Evolutionary conservation across 805 yeast species (phyloP).

Genomic region (Ogataea nitratoaversa): DNA sequence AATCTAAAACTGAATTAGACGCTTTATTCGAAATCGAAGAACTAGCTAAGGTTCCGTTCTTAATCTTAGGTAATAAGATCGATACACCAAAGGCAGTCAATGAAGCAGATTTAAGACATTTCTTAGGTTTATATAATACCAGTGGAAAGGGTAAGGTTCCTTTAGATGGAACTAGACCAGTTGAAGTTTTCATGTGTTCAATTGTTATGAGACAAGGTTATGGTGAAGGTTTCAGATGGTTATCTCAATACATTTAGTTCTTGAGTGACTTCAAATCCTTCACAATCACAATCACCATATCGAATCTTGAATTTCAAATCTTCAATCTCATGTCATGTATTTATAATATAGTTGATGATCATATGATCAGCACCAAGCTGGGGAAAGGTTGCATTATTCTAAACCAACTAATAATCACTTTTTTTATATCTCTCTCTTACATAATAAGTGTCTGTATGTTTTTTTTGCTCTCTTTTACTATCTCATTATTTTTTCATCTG

Average conservation of each 20-base stretch:
- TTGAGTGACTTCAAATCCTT: too few species aligned
- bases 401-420: too few species aligned
- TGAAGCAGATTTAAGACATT: slow-evolving; percentile 89
- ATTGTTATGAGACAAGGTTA: slow-evolving; percentile 98
- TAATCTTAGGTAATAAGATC: slow-evolving; percentile 93
- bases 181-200: slow-evolving; percentile 95
- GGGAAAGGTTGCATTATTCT: too few species aligned
- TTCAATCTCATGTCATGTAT: too few species aligned
- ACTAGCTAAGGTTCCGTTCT: slow-evolving; percentile 82
- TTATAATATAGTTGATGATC: too few species aligned
- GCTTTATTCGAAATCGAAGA: slow-evolving; percentile 91
- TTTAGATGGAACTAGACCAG: slow-evolving; percentile 70
- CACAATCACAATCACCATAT: too few species aligned
- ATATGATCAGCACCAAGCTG: too few species aligned
- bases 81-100: slow-evolving; percentile 92
- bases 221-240: slow-evolving; percentile 98
- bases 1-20: slow-evolving; percentile 92
- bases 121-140: slow-evolving; percentile 80
- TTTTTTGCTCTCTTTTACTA: too few species aligned
- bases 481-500: too few species aligned
- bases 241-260: slow-evolving; percentile 82
- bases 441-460: too few species aligned
- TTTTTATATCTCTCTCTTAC: too few species aligned
- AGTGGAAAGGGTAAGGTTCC: slow-evolving; percentile 84
- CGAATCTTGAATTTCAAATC: too few species aligned